phyloP scores from a whole-genome alignment of 768 basidiomycete genomes.

The Lentinus tigrinus region DNA sequence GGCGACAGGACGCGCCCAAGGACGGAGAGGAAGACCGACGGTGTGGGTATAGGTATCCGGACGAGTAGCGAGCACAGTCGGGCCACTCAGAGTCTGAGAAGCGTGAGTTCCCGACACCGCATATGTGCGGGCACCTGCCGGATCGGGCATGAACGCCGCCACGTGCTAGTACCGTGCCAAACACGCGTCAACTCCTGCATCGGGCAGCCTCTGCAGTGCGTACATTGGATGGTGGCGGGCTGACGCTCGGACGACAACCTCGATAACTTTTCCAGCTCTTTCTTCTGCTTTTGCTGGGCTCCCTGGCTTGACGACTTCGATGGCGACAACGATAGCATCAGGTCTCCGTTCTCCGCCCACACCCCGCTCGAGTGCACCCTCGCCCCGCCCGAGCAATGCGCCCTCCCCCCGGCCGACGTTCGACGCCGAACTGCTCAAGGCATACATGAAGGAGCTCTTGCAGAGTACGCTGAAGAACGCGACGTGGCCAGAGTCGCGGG shows the following conservation, averaged over 20 bases:
- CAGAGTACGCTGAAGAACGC: slow-evolving; percentile 63
- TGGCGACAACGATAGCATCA: slow-evolving; percentile 15
- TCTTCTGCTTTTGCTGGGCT: background rate
- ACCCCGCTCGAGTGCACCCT: slow-evolving; percentile 47
- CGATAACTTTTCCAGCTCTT: background rate
- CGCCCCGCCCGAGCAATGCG: slow-evolving; percentile 41
- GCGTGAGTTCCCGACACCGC: background rate
- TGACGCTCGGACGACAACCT: background rate
- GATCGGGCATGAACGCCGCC: slow-evolving; percentile 9
- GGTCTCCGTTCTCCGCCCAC: slow-evolving; percentile 21
- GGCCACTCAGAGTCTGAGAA: slow-evolving; percentile 3
- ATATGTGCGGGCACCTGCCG: background rate
- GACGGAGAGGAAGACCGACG: background rate
- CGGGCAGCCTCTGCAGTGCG: background rate
- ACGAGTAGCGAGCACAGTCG: background rate
- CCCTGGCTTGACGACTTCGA: background rate
- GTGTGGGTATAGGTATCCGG: background rate
- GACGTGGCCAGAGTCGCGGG: slow-evolving; percentile 67
- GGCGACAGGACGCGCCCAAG: background rate
- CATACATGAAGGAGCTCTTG: slow-evolving; percentile 82
- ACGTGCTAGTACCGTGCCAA: slow-evolving; percentile 13
- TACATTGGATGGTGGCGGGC: slow-evolving; percentile 6
- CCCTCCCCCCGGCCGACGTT: slow-evolving; percentile 59
- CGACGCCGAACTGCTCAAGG: slow-evolving; percentile 68
- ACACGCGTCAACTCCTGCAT: slow-evolving; percentile 13